phyloP scores from a whole-genome alignment of 768 basidiomycete species.

The Kwoniella sp. region DNA sequence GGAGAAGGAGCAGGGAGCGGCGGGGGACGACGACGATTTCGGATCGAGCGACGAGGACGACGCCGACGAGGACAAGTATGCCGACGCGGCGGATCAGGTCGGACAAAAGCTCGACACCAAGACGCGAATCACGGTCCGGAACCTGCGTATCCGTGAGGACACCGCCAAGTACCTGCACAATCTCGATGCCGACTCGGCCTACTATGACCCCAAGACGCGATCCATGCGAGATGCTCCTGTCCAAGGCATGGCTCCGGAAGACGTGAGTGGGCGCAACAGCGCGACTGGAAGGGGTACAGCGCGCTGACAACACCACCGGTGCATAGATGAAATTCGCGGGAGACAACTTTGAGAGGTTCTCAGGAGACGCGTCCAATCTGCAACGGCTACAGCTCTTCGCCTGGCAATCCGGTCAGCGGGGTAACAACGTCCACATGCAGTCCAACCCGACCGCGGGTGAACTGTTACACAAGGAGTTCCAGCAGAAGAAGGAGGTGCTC shows the following conservation, averaged over 20 bases:
- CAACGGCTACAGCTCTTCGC: conserved; percentile 92
- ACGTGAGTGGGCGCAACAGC: conserved; percentile 58
- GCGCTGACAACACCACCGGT: background rate
- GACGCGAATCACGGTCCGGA: conserved; percentile 95
- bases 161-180: conserved; percentile 99
- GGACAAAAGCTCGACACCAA: conserved; percentile 98
- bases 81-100: conserved; percentile 93
- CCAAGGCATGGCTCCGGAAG: conserved; percentile 72
- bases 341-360: conserved; percentile 88
- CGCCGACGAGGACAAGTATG: conserved; percentile 94
- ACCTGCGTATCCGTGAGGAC: conserved; percentile 96
- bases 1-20: conserved; percentile 51
- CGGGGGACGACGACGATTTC: conserved; percentile 71
- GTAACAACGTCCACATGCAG: conserved; percentile 91
- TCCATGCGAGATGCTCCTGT: conserved; percentile 97
- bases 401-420: conserved; percentile 88
- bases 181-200: conserved; percentile 87
- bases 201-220: conserved; percentile 98
- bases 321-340: conserved; percentile 68
- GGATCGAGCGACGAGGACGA: conserved; percentile 74
- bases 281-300: background rate
- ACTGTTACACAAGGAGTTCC: conserved; percentile 83
- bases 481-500: conserved; percentile 83
- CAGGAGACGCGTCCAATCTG: conserved; percentile 88
- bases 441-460: conserved; percentile 96